A percentile compares a stretch with the other conserved stretches of the same genome.
Conservation (phyloP, 2,329 filamentous ascomycete species). For the Alternaria angustiovoidea region DNA sequence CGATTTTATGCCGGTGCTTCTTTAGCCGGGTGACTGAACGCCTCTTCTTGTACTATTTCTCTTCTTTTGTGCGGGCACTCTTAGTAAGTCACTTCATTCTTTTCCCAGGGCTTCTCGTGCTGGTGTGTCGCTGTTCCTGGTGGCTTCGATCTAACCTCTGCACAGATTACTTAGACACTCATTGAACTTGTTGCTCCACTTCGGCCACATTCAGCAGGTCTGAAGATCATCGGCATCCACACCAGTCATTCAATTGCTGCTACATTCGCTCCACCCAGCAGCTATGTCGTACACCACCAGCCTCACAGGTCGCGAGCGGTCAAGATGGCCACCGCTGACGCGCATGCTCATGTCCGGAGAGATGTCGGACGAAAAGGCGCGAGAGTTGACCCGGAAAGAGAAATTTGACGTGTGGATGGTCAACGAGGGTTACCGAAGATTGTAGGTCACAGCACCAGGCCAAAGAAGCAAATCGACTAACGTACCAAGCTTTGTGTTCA, state of each 20-base stretch:
- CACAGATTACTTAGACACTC: conserved; percentile 44
- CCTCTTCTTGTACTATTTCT: conserved; percentile 38
- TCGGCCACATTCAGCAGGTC: conserved; percentile 52
- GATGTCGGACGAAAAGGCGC: conserved; percentile 77
- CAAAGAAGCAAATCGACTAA: conserved; percentile 33
- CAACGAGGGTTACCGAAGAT: conserved; percentile 82
- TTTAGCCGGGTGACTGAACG: conserved; percentile 47
- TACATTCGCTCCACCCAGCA: conserved; percentile 19
- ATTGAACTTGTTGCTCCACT: conserved; percentile 33
- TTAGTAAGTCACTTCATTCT: conserved; percentile 39
- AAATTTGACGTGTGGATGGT: conserved; percentile 89
- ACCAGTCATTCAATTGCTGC: conserved; percentile 26
- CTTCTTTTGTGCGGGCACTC: conserved; percentile 51
- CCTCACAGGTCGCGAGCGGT: conserved; percentile 65
- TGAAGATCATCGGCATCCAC: conserved; percentile 45
- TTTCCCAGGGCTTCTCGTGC: conserved; percentile 11
- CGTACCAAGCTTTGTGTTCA: conserved; percentile 72
- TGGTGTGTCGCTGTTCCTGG: conserved; percentile 15
- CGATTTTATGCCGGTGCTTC: conserved; percentile 51
- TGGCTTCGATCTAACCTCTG: conserved; percentile 26
- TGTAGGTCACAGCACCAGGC: conserved; percentile 63
- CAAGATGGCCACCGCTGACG: conserved; percentile 83
- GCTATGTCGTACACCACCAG: conserved; percentile 45
- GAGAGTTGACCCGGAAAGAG: conserved; percentile 72
- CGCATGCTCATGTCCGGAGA: conserved; percentile 84